These are phyloP conservation scores for Globisporangium acanthophoron DNA, from an alignment of 352 stramenopile genomes.

Conservation along the genomic window DNA sequence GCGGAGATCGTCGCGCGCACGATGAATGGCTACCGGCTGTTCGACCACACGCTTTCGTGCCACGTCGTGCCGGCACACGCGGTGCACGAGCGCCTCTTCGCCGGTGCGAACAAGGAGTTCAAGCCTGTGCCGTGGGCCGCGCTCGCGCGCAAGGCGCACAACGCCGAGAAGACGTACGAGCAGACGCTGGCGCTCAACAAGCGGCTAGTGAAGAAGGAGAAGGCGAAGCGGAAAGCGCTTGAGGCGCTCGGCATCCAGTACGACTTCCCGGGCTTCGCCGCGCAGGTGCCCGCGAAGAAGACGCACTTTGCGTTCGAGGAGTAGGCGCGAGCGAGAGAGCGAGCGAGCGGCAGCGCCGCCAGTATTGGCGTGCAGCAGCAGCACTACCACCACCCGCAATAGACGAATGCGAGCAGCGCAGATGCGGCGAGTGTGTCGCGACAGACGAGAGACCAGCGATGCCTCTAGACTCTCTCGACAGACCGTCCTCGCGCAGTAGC, in stretches of 20 bases:
- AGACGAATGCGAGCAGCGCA: background rate
- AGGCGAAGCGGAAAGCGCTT: slow-evolving; percentile 72
- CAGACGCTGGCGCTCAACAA: slow-evolving; percentile 66
- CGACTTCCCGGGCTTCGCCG: slow-evolving; percentile 72
- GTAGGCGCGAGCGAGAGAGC: slow-evolving; percentile 11
- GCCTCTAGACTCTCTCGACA: no score
- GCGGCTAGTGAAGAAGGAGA: slow-evolving; percentile 69
- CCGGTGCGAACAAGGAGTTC: slow-evolving; percentile 80
- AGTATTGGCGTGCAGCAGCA: no score
- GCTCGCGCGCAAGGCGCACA: slow-evolving; percentile 74
- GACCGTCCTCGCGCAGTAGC: background rate
- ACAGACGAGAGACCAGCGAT: no score
- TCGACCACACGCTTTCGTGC: slow-evolving; percentile 92
- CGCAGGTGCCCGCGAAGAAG: slow-evolving; percentile 62
- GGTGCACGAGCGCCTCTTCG: slow-evolving; percentile 87
- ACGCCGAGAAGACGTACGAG: slow-evolving; percentile 74
- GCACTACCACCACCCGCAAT: background rate
- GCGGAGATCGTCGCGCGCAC: slow-evolving; percentile 91
- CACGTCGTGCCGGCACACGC: slow-evolving; percentile 86
- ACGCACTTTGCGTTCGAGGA: slow-evolving; percentile 71
- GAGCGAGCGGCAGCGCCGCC: no score
- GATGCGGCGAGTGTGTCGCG: no score
- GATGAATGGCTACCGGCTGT: slow-evolving; percentile 95
- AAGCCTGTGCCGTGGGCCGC: slow-evolving; percentile 60
- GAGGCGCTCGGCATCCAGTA: slow-evolving; percentile 82